phyloP scores from a whole-genome alignment of 2,329 filamentous ascomycete genomes.

The Tolypocladium ovalisporum region DNA sequence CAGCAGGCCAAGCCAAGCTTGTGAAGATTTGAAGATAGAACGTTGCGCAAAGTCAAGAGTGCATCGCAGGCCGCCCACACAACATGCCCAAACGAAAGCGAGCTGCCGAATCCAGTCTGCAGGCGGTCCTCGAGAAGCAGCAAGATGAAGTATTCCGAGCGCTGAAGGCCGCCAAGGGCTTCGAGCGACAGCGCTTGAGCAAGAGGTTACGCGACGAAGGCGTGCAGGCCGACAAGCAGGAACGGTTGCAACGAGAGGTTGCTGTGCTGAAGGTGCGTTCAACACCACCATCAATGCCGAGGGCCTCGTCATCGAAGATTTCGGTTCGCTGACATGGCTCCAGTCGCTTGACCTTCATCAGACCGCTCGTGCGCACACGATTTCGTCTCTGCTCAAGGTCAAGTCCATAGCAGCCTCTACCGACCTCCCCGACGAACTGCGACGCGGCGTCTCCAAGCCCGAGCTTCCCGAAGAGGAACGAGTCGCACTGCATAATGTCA shows the following conservation, averaged over 20 bases:
- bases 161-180: constrained; percentile 62
- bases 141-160: constrained; percentile 53
- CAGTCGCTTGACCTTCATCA: constrained; percentile 48
- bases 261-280: constrained; percentile 39
- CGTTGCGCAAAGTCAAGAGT: neutral
- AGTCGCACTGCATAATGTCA: constrained; percentile 45
- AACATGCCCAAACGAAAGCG: constrained; percentile 51
- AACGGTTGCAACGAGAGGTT: constrained; percentile 51
- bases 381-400: constrained; percentile 41
- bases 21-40: neutral
- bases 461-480: constrained; percentile 41
- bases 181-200: constrained; percentile 67
- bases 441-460: constrained; percentile 35
- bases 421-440: constrained; percentile 38
- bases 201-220: constrained; percentile 42
- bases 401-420: constrained; percentile 39
- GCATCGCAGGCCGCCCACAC: neutral
- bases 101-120: constrained; percentile 29
- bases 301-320: neutral
- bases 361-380: constrained; percentile 44
- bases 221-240: constrained; percentile 35
- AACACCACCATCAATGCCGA: neutral
- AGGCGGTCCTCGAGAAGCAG: constrained; percentile 40
- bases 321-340: neutral
- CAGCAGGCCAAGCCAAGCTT: neutral